Conservation (phyloP, 371 early-diverging fungal species). For the Mucor racemosus region DNA sequence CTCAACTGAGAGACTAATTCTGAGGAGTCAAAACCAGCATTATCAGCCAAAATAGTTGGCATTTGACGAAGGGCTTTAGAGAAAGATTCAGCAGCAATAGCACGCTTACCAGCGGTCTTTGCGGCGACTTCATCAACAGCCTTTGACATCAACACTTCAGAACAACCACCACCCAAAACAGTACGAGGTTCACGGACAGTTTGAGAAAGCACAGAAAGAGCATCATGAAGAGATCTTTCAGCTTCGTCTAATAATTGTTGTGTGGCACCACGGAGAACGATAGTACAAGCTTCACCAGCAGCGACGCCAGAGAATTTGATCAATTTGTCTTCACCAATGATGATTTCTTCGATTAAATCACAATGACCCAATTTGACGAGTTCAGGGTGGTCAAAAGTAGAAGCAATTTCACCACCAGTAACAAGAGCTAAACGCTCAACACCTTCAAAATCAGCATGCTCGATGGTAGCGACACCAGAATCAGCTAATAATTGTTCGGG, state of each 20-base stretch:
- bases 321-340: conserved; percentile 96
- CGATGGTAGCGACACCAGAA: conserved; percentile 96
- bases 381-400: conserved; percentile 99
- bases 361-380: conserved; percentile 95
- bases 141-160: conserved; percentile 98
- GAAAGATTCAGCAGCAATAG: conserved; percentile 97
- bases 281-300: conserved; percentile 97
- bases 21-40: conserved; percentile 98
- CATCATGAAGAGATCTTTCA: conserved; percentile 99
- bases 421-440: conserved; percentile 98
- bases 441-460: conserved; percentile 99
- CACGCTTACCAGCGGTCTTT: conserved; percentile 92
- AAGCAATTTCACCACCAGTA: conserved; percentile 97
- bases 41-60: conserved; percentile 98
- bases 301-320: conserved; percentile 98
- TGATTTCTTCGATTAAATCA: conserved; percentile 95
- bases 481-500: conserved; percentile 99
- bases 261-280: conserved; percentile 98
- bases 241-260: conserved; percentile 99
- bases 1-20: conserved; percentile 92
- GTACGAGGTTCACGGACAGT: conserved; percentile 95
- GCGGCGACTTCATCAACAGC: conserved; percentile 94
- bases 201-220: conserved; percentile 97
- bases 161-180: conserved; percentile 96
- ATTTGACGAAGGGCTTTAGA: conserved; percentile 96